These are phyloP conservation scores for Hyphodiscus hymeniophilus DNA, from an alignment of 495 filamentous ascomycete species.

Conservation along the genomic window DNA sequence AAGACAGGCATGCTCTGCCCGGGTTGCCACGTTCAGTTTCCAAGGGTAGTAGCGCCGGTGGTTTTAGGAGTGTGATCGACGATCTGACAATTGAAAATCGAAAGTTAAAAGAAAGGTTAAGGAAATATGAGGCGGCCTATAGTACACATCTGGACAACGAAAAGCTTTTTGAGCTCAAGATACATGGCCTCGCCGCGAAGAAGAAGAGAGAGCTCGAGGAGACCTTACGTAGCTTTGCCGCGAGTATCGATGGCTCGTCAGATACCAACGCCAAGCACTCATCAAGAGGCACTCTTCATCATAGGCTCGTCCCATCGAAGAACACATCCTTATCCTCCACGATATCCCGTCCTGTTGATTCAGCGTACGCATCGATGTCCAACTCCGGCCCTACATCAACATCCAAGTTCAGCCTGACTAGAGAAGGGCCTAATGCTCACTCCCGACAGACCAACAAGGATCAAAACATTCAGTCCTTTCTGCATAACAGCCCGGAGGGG, in stretches of 20 bases:
- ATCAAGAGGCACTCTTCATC: conserved; percentile 1
- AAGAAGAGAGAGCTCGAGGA: conserved; percentile 69
- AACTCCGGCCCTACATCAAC: conserved; percentile 31
- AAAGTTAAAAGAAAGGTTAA: conserved; percentile 59
- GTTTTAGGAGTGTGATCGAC: conserved; percentile 61
- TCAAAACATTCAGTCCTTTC: conserved; percentile 49
- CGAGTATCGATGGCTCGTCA: conserved; percentile 38
- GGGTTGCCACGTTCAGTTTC: conserved; percentile 24
- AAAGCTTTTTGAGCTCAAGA: conserved; percentile 67
- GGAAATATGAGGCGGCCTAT: conserved; percentile 55
- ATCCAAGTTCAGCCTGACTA: conserved; percentile 1
- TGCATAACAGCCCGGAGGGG: conserved; percentile 52
- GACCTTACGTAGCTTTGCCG: conserved; percentile 57
- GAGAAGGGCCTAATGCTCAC: conserved; percentile 14
- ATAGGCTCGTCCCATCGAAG: conserved; percentile 28
- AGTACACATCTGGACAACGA: conserved; percentile 51
- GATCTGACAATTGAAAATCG: conserved; percentile 67
- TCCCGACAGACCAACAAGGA: conserved; percentile 24
- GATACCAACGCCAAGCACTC: conserved; percentile 12
- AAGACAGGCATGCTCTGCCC: conserved; percentile 6
- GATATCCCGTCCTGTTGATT: conserved; percentile 51
- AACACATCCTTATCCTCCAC: conserved; percentile 44
- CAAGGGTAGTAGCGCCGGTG: conserved; percentile 46
- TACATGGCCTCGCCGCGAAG: conserved; percentile 55
- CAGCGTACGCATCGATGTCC: conserved; percentile 68